These are phyloP conservation scores for Geosmithia putterillii DNA, from an alignment of 2,329 filamentous ascomycete genomes.

Conservation along the genomic window DNA sequence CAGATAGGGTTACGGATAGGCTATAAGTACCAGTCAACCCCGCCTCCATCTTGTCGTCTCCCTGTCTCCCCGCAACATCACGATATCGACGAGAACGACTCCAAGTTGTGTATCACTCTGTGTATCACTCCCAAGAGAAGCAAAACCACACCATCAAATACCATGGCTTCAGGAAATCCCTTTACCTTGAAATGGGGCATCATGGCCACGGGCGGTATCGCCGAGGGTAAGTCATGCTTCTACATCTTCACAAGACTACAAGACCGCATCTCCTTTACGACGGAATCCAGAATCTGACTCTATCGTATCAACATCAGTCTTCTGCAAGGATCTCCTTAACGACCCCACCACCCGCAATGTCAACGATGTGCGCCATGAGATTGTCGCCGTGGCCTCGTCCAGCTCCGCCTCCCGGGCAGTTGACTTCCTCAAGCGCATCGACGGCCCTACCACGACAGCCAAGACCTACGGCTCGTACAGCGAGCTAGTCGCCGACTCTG, in stretches of 20 bases:
- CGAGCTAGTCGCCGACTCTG: constrained; percentile 65
- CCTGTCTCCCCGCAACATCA: too few species aligned
- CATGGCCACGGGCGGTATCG: constrained; percentile 48
- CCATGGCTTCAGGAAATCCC: too few species aligned
- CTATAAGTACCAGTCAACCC: too few species aligned
- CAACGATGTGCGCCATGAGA: constrained; percentile 60
- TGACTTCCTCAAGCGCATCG: constrained; percentile 59
- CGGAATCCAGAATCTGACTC: too few species aligned
- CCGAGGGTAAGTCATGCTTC: constrained; percentile 33
- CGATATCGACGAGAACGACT: too few species aligned
- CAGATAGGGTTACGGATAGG: too few species aligned
- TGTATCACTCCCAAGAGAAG: too few species aligned
- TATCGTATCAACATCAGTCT: constrained; percentile 21
- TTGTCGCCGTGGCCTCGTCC: constrained; percentile 73
- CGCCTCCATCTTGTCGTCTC: too few species aligned
- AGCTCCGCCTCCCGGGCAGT: constrained; percentile 56
- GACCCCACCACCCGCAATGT: constrained; percentile 60
- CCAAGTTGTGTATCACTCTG: too few species aligned
- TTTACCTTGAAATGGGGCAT: constrained; percentile 46
- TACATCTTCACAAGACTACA: neutral
- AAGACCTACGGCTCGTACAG: constrained; percentile 71
- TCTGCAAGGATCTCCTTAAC: constrained; percentile 67
- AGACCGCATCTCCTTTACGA: too few species aligned
- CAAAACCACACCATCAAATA: too few species aligned
- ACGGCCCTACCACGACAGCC: constrained; percentile 54